Evolutionary conservation across 176 grass and related monocot genomes (phyloP).

Genomic region (Triticum dicoccoides): DNA sequence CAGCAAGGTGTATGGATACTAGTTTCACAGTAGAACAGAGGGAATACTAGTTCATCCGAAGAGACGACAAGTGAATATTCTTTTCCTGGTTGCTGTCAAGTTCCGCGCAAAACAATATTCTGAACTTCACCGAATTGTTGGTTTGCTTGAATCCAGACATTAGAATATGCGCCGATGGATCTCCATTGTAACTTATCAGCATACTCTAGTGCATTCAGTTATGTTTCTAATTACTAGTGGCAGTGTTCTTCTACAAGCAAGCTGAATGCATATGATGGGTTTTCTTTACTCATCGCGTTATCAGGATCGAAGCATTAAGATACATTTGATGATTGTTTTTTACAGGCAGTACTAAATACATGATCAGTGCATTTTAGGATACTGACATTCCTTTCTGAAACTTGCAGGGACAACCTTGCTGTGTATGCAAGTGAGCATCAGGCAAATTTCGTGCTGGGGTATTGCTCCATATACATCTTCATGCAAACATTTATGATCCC

Average conservation of each 20-base stretch:
- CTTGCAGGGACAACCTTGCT: conserved; percentile 90
- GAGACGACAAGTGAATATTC: background rate
- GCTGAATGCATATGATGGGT: background rate
- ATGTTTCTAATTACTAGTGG: background rate
- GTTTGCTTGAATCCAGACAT: background rate
- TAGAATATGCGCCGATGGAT: background rate
- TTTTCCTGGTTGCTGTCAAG: background rate
- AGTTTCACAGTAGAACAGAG: background rate
- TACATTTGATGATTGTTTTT: background rate
- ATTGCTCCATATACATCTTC: conserved; percentile 99
- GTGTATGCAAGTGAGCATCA: conserved; percentile 89
- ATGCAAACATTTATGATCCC: conserved; percentile 99
- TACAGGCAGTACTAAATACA: background rate
- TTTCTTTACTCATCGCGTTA: background rate
- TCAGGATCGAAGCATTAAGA: conserved; percentile 12
- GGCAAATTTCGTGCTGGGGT: conserved; percentile 87
- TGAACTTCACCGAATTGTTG: background rate
- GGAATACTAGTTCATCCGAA: background rate
- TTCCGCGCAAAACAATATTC: background rate
- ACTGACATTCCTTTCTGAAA: conserved; percentile 35
- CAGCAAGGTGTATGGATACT: background rate
- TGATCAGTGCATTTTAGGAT: background rate
- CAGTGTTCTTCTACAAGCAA: background rate
- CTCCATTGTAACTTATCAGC: background rate
- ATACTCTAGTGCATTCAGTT: background rate